Evolutionary conservation across 805 yeast species (phyloP).

Genomic region (Cyberlindnera galapagoensis): DNA sequence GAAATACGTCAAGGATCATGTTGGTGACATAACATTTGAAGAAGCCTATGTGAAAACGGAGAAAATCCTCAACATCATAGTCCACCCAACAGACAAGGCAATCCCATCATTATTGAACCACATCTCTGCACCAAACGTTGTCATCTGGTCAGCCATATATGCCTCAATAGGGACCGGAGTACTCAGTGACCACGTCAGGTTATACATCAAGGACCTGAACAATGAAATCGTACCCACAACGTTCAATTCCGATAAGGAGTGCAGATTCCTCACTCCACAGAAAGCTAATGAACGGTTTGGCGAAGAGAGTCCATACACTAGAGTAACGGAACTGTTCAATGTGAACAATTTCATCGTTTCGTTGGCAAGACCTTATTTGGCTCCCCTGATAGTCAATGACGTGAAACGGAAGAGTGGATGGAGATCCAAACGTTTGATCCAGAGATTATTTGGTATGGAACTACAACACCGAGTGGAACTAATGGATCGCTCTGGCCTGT

Average conservation of each 20-base stretch:
- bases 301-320: slow-evolving; percentile 66
- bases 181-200: slow-evolving; percentile 45
- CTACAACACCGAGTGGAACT: slow-evolving; percentile 78
- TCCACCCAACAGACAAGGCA: slow-evolving; percentile 69
- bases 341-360: slow-evolving; percentile 92
- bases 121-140: slow-evolving; percentile 87
- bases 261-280: slow-evolving; percentile 36
- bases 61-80: slow-evolving; percentile 73
- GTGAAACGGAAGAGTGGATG: slow-evolving; percentile 56
- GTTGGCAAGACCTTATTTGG: slow-evolving; percentile 87
- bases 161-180: slow-evolving; percentile 80
- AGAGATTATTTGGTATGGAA: slow-evolving; percentile 51
- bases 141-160: slow-evolving; percentile 83
- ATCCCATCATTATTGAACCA: slow-evolving; percentile 77
- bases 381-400: slow-evolving; percentile 82
- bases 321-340: slow-evolving; percentile 87
- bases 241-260: slow-evolving; percentile 28
- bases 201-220: slow-evolving; percentile 55
- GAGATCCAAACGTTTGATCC: slow-evolving; percentile 31
- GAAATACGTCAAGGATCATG: slow-evolving; percentile 65
- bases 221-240: slow-evolving; percentile 51
- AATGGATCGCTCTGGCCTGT: slow-evolving; percentile 68
- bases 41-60: slow-evolving; percentile 82
- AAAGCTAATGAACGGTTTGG: slow-evolving; percentile 38
- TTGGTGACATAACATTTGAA: slow-evolving; percentile 87